These are phyloP conservation scores for Fusarium heterosporum DNA, from an alignment of 2,329 filamentous ascomycete species.

Conservation along the genomic window DNA sequence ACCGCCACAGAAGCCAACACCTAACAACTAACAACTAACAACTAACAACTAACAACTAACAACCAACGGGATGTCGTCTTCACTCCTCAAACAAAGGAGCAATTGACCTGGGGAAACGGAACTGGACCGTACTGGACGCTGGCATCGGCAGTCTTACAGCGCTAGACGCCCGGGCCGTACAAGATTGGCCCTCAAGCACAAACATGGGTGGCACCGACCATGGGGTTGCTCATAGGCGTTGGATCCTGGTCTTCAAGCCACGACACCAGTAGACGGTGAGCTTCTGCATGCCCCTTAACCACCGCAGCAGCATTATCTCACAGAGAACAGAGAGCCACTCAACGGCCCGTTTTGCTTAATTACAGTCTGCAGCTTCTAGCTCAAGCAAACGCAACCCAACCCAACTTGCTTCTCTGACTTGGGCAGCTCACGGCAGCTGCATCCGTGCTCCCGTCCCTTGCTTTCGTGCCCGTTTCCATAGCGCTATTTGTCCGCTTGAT, in stretches of 20 bases:
- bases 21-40: background rate
- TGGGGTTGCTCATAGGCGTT: conserved; percentile 40
- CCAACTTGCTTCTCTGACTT: conserved; percentile 22
- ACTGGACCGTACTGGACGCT: conserved; percentile 7
- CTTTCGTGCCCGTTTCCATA: background rate
- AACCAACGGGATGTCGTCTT: conserved; percentile 5
- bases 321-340: conserved; percentile 27
- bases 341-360: conserved; percentile 40
- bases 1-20: background rate
- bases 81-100: conserved; percentile 5
- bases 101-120: conserved; percentile 4
- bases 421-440: conserved; percentile 13
- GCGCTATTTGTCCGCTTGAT: conserved; percentile 11
- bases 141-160: conserved; percentile 42
- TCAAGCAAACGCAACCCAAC: conserved; percentile 2
- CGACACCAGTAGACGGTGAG: conserved; percentile 33
- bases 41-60: conserved; percentile 9
- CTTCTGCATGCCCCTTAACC: conserved; percentile 48
- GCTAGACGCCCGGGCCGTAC: conserved; percentile 30
- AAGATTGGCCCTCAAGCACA: conserved; percentile 22
- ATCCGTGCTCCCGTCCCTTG: conserved; percentile 11
- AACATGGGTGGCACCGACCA: conserved; percentile 48
- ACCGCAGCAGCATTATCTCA: conserved; percentile 42
- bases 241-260: conserved; percentile 43
- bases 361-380: conserved; percentile 39